These are phyloP conservation scores for Teratosphaeriaceae sp. DNA, from an alignment of 2,329 filamentous ascomycete species.

Conservation along the genomic window DNA sequence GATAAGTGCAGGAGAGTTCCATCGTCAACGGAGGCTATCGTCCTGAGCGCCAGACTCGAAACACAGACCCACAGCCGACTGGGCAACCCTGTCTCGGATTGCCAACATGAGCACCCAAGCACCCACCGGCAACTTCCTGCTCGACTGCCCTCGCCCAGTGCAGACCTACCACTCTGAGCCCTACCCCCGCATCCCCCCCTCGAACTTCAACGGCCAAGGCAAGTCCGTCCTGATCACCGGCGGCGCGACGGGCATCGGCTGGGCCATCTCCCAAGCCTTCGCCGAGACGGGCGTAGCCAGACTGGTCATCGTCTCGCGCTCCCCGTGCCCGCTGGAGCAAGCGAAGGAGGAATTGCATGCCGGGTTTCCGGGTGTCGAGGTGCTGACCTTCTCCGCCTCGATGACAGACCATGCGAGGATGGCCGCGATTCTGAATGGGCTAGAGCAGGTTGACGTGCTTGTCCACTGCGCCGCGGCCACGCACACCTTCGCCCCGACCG, in stretches of 20 bases:
- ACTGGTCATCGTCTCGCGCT: conserved; percentile 20
- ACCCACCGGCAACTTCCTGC: conserved; percentile 1
- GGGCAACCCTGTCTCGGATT: no score
- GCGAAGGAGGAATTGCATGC: conserved; percentile 32
- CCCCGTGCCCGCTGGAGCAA: conserved; percentile 27
- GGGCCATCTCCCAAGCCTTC: conserved; percentile 18
- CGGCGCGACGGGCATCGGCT: conserved; percentile 20
- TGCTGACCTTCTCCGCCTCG: conserved; percentile 28
- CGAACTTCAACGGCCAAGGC: conserved; percentile 17
- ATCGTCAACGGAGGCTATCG: no score
- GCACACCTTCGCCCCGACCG: conserved; percentile 24
- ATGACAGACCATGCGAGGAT: conserved; percentile 17
- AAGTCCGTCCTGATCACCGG: conserved; percentile 23
- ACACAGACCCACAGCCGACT: no score
- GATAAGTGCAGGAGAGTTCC: no score
- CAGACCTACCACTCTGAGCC: conserved; percentile 18
- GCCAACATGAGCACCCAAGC: neutral
- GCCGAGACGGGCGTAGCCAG: conserved; percentile 16
- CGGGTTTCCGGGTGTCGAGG: conserved; percentile 25
- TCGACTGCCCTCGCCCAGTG: conserved; percentile 13
- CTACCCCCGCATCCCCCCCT: conserved; percentile 17
- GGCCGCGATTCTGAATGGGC: conserved; percentile 27
- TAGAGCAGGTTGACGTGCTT: conserved; percentile 34
- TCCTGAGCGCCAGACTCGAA: no score
- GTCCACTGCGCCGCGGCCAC: conserved; percentile 34